Percentiles rank a stretch among this genome's conserved stretches.
Conservation (phyloP, 2,329 filamentous ascomycete species). For the Phaeosphaeriaceae sp. region DNA sequence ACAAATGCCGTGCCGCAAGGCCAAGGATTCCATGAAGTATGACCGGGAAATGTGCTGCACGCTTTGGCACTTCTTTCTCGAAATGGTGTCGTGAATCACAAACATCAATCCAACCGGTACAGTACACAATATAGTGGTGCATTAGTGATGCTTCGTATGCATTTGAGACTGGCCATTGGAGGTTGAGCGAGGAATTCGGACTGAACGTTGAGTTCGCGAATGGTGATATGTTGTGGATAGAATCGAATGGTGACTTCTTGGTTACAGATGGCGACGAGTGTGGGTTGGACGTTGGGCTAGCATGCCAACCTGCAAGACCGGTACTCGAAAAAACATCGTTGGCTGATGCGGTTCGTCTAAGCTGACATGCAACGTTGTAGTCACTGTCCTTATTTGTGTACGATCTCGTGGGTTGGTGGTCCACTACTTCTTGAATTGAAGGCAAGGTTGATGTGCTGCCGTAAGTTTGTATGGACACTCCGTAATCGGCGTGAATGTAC, state of each 20-base stretch:
- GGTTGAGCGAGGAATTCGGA: constrained; percentile 23
- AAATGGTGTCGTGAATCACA: constrained; percentile 46
- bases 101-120: constrained; percentile 30
- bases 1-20: constrained; percentile 55
- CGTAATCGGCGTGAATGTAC: constrained; percentile 10
- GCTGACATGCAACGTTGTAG: constrained; percentile 4
- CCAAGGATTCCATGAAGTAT: constrained; percentile 57
- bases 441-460: constrained; percentile 18
- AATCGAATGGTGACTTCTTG: constrained; percentile 22
- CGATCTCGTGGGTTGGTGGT: constrained; percentile 7
- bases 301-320: constrained; percentile 10
- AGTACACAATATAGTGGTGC: constrained; percentile 40
- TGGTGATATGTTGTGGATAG: constrained; percentile 28
- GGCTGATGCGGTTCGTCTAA: constrained; percentile 8
- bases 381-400: neutral
- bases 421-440: constrained; percentile 25
- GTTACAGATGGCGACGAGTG: constrained; percentile 4
- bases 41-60: constrained; percentile 56
- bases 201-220: constrained; percentile 35
- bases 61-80: constrained; percentile 55
- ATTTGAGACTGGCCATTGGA: constrained; percentile 33
- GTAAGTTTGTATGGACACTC: constrained; percentile 13
- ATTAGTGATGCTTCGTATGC: constrained; percentile 34
- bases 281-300: constrained; percentile 18
- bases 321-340: constrained; percentile 10